These are phyloP conservation scores for Cornus controversa DNA, from an alignment of 148 eudicot genomes.

Conservation along the genomic window DNA sequence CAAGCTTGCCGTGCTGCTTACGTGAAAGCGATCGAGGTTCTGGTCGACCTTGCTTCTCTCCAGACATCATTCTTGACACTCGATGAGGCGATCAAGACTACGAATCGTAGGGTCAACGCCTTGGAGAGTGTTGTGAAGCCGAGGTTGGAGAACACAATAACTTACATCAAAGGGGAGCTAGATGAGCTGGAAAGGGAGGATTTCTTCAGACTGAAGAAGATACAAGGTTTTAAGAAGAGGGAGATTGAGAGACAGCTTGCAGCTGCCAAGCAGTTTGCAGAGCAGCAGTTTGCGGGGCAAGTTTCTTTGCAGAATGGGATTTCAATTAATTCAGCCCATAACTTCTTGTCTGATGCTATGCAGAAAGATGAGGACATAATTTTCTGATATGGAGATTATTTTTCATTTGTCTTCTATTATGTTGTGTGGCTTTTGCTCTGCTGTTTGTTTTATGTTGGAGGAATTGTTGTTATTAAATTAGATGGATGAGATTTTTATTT, in stretches of 20 bases:
- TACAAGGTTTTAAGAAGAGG: slow-evolving; percentile 73
- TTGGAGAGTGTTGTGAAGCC: slow-evolving; percentile 83
- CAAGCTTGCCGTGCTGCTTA: slow-evolving; percentile 66
- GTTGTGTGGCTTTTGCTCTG: slow-evolving; percentile 1
- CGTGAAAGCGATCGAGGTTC: slow-evolving; percentile 74
- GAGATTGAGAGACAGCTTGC: slow-evolving; percentile 59
- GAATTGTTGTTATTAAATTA: neutral
- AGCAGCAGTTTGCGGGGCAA: slow-evolving; percentile 55
- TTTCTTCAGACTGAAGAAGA: slow-evolving; percentile 82
- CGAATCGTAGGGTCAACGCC: slow-evolving; percentile 81
- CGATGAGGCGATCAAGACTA: slow-evolving; percentile 82
- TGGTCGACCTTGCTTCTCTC: slow-evolving; percentile 79
- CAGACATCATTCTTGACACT: slow-evolving; percentile 84
- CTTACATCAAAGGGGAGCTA: slow-evolving; percentile 74
- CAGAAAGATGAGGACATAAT: slow-evolving; percentile 70
- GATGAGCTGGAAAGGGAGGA: slow-evolving; percentile 88
- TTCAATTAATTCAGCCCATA: slow-evolving; percentile 48
- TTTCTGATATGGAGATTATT: slow-evolving; percentile 31
- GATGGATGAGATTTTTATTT: neutral
- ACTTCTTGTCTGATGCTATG: slow-evolving; percentile 34
- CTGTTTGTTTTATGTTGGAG: neutral
- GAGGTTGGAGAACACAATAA: slow-evolving; percentile 63
- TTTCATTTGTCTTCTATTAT: neutral
- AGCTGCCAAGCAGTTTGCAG: slow-evolving; percentile 51
- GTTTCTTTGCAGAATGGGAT: slow-evolving; percentile 56